Base-by-base conservation (phyloP, 1,139 yeast genomes). In the Debaryomycetaceae sp. region DNA sequence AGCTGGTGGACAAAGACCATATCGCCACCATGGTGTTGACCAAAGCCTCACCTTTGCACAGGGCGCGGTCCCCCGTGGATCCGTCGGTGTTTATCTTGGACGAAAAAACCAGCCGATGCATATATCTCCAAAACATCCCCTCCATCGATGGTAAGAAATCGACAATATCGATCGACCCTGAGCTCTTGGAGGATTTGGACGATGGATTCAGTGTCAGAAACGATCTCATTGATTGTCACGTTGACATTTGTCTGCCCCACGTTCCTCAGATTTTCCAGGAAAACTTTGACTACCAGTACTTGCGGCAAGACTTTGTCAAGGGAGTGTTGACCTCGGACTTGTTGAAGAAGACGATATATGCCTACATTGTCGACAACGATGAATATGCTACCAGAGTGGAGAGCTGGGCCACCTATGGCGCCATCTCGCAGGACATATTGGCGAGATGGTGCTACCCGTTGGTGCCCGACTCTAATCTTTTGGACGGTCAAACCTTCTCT, bases 191-290 rank as follows among this genome's bases (percentile, higher is more conserved):
- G 41, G 82, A 75, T 38, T 79, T 83, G 26, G 65, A 57, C 20
- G 88, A 83, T 38, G 89, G 83, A 38, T 76, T 91, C 43, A 73
- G 75, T 9, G 66, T 91, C 36, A 74, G 96, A 51, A 93, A 91
- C 53, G 97, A 91, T 56, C 71, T 91, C 43, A 88, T 93, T 40
- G 99, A 91, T 60, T 91, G 98, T 56, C 93, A 84, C 51, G 86
- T 91, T 37, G 98, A 91, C 59, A 86, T 91, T 38, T 91, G 99
- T 56, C 71, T 96, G 5, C 89, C 95, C 2, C 89, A 83, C 44
- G 96, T 93, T 18, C 97, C 97, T 1, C 94, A 94, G 16, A 78
- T 91, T 38, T 91, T 89, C 60, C 95, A 86, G 45, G 99, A 91
- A 50, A 89, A 91, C 54, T 91, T 91, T 48, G 99, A 91, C 59